Percentiles rank a stretch among this genome's conserved stretches.
Conservation (phyloP, 768 basidiomycete species). For the Podaxis sp. region DNA sequence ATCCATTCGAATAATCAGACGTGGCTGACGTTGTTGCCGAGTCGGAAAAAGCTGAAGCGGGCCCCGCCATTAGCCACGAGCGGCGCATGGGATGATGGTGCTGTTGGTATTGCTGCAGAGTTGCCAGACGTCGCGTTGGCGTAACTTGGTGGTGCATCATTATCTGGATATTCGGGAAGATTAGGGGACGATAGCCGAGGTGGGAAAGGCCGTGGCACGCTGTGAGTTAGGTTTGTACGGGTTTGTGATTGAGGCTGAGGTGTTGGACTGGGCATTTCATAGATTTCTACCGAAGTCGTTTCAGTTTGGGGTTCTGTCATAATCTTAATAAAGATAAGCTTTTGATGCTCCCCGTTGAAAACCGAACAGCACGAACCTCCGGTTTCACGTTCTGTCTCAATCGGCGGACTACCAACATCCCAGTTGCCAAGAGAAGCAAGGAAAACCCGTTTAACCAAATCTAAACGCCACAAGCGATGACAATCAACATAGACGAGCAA, state of each 20-base stretch:
- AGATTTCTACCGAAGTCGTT: background rate
- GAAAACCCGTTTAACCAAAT: background rate
- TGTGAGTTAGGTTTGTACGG: background rate
- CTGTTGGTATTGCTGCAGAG: background rate
- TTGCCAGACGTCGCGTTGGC: background rate
- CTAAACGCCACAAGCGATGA: background rate
- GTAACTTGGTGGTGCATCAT: background rate
- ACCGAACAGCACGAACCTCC: background rate
- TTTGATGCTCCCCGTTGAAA: background rate
- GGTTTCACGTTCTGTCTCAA: background rate
- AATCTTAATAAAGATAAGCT: background rate
- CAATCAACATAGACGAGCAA: too few relatives aligned
- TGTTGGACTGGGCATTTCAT: background rate
- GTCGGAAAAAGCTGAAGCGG: background rate
- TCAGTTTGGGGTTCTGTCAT: background rate
- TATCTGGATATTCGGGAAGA: background rate
- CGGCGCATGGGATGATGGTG: background rate
- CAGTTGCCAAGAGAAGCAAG: background rate
- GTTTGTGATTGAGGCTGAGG: background rate
- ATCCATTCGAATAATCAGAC: background rate
- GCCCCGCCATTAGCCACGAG: background rate
- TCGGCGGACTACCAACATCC: background rate
- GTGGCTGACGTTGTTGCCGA: background rate
- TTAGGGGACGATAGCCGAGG: background rate
- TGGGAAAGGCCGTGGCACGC: background rate